Evolutionary conservation across 1,139 yeast genomes (phyloP).

Genomic region (Lodderomyces jiufengensis): DNA sequence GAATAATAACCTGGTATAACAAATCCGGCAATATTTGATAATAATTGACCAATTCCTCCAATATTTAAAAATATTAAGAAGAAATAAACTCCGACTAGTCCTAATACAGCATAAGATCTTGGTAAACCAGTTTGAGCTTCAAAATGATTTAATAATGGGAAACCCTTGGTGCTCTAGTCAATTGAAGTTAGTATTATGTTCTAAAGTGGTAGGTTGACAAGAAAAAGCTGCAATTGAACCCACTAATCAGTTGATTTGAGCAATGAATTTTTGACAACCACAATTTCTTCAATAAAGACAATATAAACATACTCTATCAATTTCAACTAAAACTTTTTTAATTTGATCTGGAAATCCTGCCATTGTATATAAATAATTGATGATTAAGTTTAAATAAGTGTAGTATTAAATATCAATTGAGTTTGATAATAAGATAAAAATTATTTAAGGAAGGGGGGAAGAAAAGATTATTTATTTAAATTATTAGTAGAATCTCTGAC

Average conservation of each 20-base stretch:
- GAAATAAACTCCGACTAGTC: slow-evolving; percentile 61
- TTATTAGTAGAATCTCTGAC: too few relatives aligned
- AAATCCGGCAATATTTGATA: slow-evolving; percentile 90
- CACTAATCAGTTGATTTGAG: too few relatives aligned
- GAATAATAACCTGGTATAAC: slow-evolving; percentile 90
- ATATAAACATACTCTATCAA: slow-evolving; percentile 27
- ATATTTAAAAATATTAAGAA: slow-evolving; percentile 79
- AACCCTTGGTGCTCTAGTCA: slow-evolving; percentile 28
- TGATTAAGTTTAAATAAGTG: too few relatives aligned
- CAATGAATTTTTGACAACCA: too few relatives aligned
- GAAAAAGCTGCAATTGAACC: too few relatives aligned
- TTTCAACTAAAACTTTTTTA: slow-evolving; percentile 23
- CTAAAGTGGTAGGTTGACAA: too few relatives aligned
- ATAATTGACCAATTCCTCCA: slow-evolving; percentile 91
- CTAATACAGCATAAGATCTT: slow-evolving; percentile 80
- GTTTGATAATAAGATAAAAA: not conserved
- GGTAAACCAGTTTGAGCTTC: slow-evolving; percentile 74
- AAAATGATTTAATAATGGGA: slow-evolving; percentile 46
- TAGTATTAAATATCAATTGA: too few relatives aligned
- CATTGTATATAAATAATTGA: slow-evolving; percentile 15
- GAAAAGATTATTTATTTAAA: not conserved
- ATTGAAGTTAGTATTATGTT: not conserved
- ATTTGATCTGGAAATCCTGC: slow-evolving; percentile 26
- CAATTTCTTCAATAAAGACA: not conserved
- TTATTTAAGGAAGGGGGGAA: slow-evolving; percentile 1